A percentile compares a stretch with the other conserved stretches of the same genome.
Conservation (phyloP, 208 protist genomes). For the Leishmania braziliensis region DNA sequence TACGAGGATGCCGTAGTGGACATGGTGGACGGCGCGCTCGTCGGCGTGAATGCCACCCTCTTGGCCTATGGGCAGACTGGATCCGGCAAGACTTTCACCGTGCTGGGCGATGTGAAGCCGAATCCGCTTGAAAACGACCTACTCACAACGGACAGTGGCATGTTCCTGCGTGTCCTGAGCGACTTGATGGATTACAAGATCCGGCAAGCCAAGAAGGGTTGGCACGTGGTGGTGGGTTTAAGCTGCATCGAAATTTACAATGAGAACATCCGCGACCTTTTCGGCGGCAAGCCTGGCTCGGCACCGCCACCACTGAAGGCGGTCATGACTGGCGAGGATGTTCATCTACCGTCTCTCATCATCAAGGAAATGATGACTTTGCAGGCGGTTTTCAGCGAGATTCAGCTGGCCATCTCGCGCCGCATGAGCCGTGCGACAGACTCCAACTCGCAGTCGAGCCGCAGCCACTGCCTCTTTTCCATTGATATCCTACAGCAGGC, state of each 20-base stretch:
- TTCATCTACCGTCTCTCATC: constrained; percentile 70
- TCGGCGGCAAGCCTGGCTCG: constrained; percentile 50
- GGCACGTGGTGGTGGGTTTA: constrained; percentile 80
- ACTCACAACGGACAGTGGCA: constrained; percentile 79
- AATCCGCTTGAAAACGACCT: constrained; percentile 73
- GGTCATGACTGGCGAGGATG: constrained; percentile 74
- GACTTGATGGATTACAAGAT: constrained; percentile 82
- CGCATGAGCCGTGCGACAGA: constrained; percentile 76
- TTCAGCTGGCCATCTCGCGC: constrained; percentile 71
- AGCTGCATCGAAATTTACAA: constrained; percentile 91
- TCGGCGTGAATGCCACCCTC: constrained; percentile 79
- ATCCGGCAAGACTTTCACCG: constrained; percentile 90
- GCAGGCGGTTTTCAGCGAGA: constrained; percentile 69
- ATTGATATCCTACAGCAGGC: constrained; percentile 91
- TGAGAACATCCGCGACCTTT: constrained; percentile 86
- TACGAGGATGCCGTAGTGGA: constrained; percentile 88
- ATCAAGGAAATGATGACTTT: constrained; percentile 70
- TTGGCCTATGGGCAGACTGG: constrained; percentile 93
- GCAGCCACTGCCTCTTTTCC: constrained; percentile 92
- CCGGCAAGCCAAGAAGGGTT: constrained; percentile 57
- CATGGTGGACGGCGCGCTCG: constrained; percentile 81
- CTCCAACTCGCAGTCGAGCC: constrained; percentile 86
- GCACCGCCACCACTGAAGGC: constrained; percentile 75
- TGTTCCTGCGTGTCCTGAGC: constrained; percentile 86
- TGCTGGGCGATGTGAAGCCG: constrained; percentile 74